Base-by-base conservation (phyloP, 768 basidiomycete genomes). In the Phlegmacium glaucopus region DNA sequence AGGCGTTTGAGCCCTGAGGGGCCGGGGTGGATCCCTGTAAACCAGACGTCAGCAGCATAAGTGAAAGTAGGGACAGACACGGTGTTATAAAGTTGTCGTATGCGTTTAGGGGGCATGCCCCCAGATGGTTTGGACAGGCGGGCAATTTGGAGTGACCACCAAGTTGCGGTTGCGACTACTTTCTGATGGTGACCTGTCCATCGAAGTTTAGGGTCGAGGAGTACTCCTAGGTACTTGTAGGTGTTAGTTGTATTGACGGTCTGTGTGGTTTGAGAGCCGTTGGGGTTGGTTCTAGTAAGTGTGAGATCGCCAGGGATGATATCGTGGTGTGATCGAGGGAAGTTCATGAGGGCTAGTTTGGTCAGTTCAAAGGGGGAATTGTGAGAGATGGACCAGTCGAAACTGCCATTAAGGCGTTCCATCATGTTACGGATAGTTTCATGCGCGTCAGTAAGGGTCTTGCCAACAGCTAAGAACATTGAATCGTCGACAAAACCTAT, bases 401-500 rank as follows among this genome's bases (percentile, higher is more conserved):
- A 52, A 8, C 47, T 60, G 0, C 66, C 67, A 0, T 35, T 54
- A 4, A 15, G 5, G 9, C 46, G 28, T 4, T 59, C 45, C 36
- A 74, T 61, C 51, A 73, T 61, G 39, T 59, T 34, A 3, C 37
- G 22, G 1, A 72, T 43, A 0, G 12, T 62, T 0, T 1, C 2
- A 25, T 60, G 56, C 0, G 61, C 61, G 1, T 56, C 51, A 0
- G 37, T 10, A 4, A 72, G 64, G 16, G 27, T 45, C 0, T 58
- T 45, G 0, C 59, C 66, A 3, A 46, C 50, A 0, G 66, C 67
- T 0, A 70, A 10, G 1, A 66, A 45, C 0, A 53, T 59, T 0
- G 53, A 53, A 40, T 71, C 55, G 15, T 72, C 61, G 0, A 69
- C 59, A 22, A 66, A 72, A 57, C 1, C 62, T 42, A 9, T 57